These are phyloP conservation scores for Trichoderma sp. DNA, from an alignment of 2,329 filamentous ascomycete genomes.

Conservation along the genomic window DNA sequence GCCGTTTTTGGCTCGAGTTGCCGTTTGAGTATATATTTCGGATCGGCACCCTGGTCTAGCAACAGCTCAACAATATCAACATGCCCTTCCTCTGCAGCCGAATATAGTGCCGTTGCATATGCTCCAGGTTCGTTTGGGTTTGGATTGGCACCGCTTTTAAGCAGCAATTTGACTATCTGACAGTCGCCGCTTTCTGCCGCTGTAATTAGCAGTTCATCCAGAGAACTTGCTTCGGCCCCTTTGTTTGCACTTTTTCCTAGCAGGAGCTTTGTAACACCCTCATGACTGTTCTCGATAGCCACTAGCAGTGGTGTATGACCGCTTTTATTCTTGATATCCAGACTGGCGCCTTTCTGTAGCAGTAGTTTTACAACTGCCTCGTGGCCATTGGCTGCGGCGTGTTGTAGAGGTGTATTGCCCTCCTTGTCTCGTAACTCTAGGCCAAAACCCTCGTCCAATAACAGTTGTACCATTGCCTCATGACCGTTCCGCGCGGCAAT, in stretches of 20 bases:
- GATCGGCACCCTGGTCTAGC: not conserved
- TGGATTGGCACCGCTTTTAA: not conserved
- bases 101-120: not conserved
- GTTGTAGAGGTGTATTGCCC: not conserved
- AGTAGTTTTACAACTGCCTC: not conserved
- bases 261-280: too few relatives aligned
- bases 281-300: too few relatives aligned
- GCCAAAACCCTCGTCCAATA: not conserved
- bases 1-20: not conserved
- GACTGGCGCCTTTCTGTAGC: too few relatives aligned
- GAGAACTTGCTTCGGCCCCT: not conserved
- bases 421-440: not conserved
- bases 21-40: not conserved
- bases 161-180: not conserved
- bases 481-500: not conserved
- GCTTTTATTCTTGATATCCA: too few relatives aligned
- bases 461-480: not conserved
- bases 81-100: not conserved
- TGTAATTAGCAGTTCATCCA: not conserved
- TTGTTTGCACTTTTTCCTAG: accelerated
- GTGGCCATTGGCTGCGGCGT: not conserved
- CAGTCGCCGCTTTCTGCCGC: accelerated
- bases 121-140: not conserved
- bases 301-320: too few relatives aligned
- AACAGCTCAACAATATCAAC: not conserved